Conservation (phyloP, 352 stramenopile species). For the Pythium pyrilobum region DNA sequence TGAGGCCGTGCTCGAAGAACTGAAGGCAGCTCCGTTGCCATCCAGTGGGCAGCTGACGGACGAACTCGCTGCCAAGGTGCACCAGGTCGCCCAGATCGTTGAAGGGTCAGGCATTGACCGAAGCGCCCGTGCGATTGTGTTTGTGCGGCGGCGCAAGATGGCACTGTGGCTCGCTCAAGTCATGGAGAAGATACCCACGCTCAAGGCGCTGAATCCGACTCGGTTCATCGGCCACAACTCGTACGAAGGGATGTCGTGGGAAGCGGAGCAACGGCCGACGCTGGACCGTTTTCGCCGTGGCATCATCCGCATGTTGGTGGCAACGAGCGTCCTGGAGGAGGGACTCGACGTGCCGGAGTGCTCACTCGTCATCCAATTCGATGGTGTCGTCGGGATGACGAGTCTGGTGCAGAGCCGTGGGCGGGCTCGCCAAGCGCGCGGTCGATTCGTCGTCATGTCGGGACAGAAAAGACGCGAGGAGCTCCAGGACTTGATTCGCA, state of each 20-base stretch:
- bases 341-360: constrained; percentile 73
- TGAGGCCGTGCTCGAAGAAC: constrained; percentile 20
- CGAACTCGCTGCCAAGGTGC: constrained; percentile 53
- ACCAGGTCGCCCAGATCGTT: constrained; percentile 44
- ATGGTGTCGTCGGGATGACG: constrained; percentile 60
- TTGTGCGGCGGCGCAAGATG: constrained; percentile 64
- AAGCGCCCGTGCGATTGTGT: constrained; percentile 70
- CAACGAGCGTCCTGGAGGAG: constrained; percentile 79
- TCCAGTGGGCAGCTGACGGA: constrained; percentile 9
- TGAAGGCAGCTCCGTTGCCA: no score
- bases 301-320: constrained; percentile 61
- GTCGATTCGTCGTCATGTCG: constrained; percentile 70
- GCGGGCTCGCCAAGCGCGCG: constrained; percentile 46
- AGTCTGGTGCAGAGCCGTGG: constrained; percentile 78
- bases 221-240: constrained; percentile 77
- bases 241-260: constrained; percentile 78
- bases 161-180: constrained; percentile 58
- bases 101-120: constrained; percentile 35
- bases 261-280: constrained; percentile 70
- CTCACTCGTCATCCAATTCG: constrained; percentile 74
- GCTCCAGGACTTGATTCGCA: constrained; percentile 47
- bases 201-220: constrained; percentile 61
- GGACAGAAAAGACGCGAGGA: constrained; percentile 29
- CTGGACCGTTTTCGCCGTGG: constrained; percentile 64
- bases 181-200: constrained; percentile 49